Evolutionary conservation across 805 yeast species (phyloP).

Genomic region (Teunomyces aglyptinius): DNA sequence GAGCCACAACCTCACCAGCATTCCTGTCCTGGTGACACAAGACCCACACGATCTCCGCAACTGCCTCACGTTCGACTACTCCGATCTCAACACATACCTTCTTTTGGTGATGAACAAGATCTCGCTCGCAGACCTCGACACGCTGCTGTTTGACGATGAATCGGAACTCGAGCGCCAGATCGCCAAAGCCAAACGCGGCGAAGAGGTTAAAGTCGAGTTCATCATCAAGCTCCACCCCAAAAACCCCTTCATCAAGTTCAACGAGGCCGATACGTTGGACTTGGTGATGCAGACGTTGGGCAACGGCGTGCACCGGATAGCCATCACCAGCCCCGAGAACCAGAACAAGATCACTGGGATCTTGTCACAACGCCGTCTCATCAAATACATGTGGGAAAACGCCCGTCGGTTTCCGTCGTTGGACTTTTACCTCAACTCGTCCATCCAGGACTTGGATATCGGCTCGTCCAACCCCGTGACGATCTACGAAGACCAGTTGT

Average conservation of each 20-base stretch:
- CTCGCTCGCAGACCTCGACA: slow-evolving; percentile 33
- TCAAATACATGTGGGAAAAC: slow-evolving; percentile 87
- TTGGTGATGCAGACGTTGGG: slow-evolving; percentile 85
- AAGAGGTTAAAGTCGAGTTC: slow-evolving; percentile 87
- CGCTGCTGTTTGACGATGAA: slow-evolving; percentile 23
- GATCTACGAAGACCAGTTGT: slow-evolving; percentile 80
- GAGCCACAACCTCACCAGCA: slow-evolving; percentile 71
- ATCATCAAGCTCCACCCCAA: slow-evolving; percentile 82
- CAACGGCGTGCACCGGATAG: slow-evolving; percentile 93
- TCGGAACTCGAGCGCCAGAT: slow-evolving; percentile 39
- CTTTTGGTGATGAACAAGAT: slow-evolving; percentile 78
- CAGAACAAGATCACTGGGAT: slow-evolving; percentile 65
- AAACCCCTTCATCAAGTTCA: slow-evolving; percentile 80
- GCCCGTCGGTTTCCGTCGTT: slow-evolving; percentile 81
- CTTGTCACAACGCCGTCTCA: slow-evolving; percentile 84
- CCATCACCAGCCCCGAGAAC: slow-evolving; percentile 58
- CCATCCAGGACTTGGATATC: slow-evolving; percentile 70
- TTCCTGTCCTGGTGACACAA: slow-evolving; percentile 63
- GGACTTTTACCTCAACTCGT: slow-evolving; percentile 67
- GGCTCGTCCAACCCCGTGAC: slow-evolving; percentile 73
- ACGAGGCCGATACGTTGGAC: slow-evolving; percentile 63
- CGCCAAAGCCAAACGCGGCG: slow-evolving; percentile 75
- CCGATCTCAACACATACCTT: slow-evolving; percentile 85
- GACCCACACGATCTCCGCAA: slow-evolving; percentile 52
- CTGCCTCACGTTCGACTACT: slow-evolving; percentile 86